phyloP scores from a whole-genome alignment of 176 grass and related monocot genomes.

The Phoenix roebelenii region DNA sequence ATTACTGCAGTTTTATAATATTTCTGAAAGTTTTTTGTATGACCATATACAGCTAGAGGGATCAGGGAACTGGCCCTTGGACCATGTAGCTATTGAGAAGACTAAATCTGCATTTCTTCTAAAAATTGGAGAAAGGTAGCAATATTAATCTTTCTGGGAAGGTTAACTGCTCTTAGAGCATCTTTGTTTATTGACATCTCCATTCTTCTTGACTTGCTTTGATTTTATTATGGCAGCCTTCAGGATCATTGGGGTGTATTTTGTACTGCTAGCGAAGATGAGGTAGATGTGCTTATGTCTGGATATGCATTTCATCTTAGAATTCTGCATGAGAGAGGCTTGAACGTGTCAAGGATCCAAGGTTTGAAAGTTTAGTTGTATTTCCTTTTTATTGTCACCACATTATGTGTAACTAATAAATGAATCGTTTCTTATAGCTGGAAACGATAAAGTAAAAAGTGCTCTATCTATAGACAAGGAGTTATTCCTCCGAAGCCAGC shows the following conservation, averaged over 20 bases:
- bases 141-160: background rate
- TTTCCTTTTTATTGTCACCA: no score
- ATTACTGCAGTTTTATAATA: background rate
- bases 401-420: no score
- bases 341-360: conserved; percentile 41
- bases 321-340: conserved; percentile 79
- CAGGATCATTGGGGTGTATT: conserved; percentile 51
- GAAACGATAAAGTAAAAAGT: conserved; percentile 33
- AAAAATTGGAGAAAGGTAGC: conserved; percentile 94
- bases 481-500: conserved; percentile 69
- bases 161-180: background rate
- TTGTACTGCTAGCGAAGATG: conserved; percentile 70
- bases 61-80: conserved; percentile 94
- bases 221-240: conserved; percentile 45
- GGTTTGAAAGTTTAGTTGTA: conserved; percentile 27
- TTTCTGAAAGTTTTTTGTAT: background rate
- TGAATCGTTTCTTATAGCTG: conserved; percentile 26
- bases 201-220: background rate
- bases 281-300: conserved; percentile 71
- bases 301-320: conserved; percentile 89
- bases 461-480: conserved; percentile 54
- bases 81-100: conserved; percentile 76
- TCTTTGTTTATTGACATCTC: background rate
- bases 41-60: conserved; percentile 65
- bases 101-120: conserved; percentile 87